These are phyloP conservation scores for Talinum fruticosum DNA, from an alignment of 148 eudicot species.

Conservation along the genomic window DNA sequence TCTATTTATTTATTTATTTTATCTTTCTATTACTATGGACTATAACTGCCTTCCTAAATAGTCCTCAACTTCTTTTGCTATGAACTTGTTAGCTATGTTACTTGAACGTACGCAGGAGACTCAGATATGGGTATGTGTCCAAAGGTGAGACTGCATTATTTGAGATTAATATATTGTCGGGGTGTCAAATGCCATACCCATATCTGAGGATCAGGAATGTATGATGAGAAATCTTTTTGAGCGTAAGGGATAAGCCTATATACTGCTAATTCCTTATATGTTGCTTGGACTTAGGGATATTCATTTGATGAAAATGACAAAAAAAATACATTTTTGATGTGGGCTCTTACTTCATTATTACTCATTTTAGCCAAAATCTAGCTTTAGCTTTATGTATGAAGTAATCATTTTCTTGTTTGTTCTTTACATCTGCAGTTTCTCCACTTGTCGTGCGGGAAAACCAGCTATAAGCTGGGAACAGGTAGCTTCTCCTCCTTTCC, in stretches of 20 bases:
- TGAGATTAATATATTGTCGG: background rate
- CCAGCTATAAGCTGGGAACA: conserved; percentile 56
- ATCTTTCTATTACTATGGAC: background rate
- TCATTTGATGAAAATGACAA: background rate
- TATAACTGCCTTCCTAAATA: background rate
- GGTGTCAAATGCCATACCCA: background rate
- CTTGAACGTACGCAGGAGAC: background rate
- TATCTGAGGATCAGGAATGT: background rate
- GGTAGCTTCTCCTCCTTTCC: conserved; percentile 29
- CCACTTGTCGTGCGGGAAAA: conserved; percentile 49
- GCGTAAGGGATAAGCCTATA: background rate
- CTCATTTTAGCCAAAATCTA: background rate
- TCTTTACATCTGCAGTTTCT: conserved; percentile 44
- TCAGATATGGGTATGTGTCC: background rate
- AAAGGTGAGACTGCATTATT: background rate
- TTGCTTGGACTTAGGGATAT: background rate
- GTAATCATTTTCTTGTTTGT: conserved; percentile 9
- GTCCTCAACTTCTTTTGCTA: background rate
- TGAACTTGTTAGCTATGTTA: background rate
- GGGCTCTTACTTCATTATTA: background rate
- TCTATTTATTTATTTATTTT: background rate
- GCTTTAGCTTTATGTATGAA: background rate
- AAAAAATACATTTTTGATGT: background rate
- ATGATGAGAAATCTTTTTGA: too few relatives aligned
- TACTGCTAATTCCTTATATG: background rate